Percentiles rank a stretch among this genome's conserved stretches.
Conservation (phyloP, 768 basidiomycete species). For the Hypsizygus marmoreus region DNA sequence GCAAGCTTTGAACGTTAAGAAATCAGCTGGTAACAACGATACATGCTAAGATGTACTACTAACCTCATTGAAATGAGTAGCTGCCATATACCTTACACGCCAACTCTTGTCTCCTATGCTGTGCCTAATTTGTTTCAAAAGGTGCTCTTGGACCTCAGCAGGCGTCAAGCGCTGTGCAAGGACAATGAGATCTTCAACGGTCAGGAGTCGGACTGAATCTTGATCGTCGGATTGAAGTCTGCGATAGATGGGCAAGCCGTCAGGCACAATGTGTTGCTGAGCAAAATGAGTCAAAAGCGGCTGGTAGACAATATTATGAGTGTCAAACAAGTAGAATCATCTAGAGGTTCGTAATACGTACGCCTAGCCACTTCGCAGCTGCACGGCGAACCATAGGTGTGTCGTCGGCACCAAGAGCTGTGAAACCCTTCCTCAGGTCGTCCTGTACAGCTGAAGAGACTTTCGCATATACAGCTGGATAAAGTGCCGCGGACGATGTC, state of each 20-base stretch:
- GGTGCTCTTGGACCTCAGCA: constrained; percentile 87
- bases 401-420: constrained; percentile 84
- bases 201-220: constrained; percentile 94
- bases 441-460: constrained; percentile 75
- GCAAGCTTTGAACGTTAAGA: constrained; percentile 88
- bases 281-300: constrained; percentile 78
- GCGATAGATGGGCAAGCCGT: constrained; percentile 90
- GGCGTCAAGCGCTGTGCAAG: constrained; percentile 85
- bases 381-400: constrained; percentile 99
- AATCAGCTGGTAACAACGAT: too few relatives aligned
- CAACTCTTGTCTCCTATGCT: constrained; percentile 96
- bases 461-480: constrained; percentile 85
- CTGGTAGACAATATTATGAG: too few relatives aligned
- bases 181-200: constrained; percentile 93
- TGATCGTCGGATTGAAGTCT: constrained; percentile 95
- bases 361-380: constrained; percentile 94
- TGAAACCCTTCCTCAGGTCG: constrained; percentile 85
- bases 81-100: constrained; percentile 99
- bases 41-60: constrained; percentile 11
- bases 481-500: constrained; percentile 93
- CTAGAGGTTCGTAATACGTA: constrained; percentile 42
- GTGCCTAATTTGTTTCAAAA: constrained; percentile 84
- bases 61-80: constrained; percentile 95
- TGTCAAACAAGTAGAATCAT: constrained; percentile 3
- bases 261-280: constrained; percentile 78